These are phyloP conservation scores for Crotalaria pallida DNA, from an alignment of 306 rosid genomes.

Conservation along the genomic window DNA sequence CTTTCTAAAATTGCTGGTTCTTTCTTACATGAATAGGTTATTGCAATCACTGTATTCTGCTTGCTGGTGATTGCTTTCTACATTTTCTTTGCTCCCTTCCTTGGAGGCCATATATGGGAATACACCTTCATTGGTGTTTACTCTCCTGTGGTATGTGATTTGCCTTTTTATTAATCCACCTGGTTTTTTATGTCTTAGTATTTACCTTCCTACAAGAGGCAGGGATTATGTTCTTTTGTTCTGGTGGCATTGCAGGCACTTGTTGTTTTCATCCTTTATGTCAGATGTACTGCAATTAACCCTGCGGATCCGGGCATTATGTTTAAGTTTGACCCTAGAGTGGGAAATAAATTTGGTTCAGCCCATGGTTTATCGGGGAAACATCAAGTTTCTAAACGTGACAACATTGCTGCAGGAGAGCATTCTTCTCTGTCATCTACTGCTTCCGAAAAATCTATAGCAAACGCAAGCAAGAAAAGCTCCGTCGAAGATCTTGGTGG, in stretches of 20 bases:
- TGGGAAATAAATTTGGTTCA: constrained; percentile 30
- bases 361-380: constrained; percentile 49
- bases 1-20: constrained; percentile 25
- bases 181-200: neutral
- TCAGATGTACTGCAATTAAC: constrained; percentile 93
- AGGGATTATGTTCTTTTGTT: constrained; percentile 15
- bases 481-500: constrained; percentile 61
- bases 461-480: constrained; percentile 78
- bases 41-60: constrained; percentile 86
- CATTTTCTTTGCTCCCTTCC: constrained; percentile 90
- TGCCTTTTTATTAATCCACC: constrained; percentile 1
- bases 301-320: constrained; percentile 98
- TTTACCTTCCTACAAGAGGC: neutral
- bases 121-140: constrained; percentile 60
- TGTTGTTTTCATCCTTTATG: constrained; percentile 80
- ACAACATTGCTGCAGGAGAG: constrained; percentile 41
- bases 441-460: constrained; percentile 65
- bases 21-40: constrained; percentile 58
- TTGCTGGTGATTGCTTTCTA: constrained; percentile 86
- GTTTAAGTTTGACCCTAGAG: constrained; percentile 60
- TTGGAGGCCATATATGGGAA: constrained; percentile 80
- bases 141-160: constrained; percentile 76
- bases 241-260: constrained; percentile 72
- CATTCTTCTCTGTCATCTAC: constrained; percentile 63
- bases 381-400: constrained; percentile 52